Evolutionary conservation across 2,329 filamentous ascomycete species (phyloP).

Genomic region (Ceratocystis ficicola): DNA sequence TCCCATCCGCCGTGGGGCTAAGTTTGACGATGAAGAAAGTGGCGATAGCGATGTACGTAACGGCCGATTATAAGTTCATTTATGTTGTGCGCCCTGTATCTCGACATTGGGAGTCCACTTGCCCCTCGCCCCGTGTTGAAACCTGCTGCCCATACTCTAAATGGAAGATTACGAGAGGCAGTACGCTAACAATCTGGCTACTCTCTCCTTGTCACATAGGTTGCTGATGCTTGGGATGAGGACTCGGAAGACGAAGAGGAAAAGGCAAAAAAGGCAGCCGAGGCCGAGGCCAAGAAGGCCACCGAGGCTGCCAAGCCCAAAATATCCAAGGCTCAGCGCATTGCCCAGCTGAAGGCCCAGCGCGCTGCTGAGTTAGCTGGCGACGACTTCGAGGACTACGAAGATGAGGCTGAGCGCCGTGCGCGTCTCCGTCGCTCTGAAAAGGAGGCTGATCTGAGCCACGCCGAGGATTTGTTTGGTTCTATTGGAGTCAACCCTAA

Average conservation of each 20-base stretch:
- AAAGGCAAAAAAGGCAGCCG: constrained; percentile 84
- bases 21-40: constrained; percentile 88
- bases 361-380: constrained; percentile 43
- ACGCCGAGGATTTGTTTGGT: constrained; percentile 85
- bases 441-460: constrained; percentile 75
- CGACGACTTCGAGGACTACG: constrained; percentile 44
- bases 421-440: constrained; percentile 67
- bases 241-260: constrained; percentile 74
- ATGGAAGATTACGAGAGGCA: neutral
- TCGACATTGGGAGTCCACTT: neutral
- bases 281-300: constrained; percentile 78
- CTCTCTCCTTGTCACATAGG: constrained; percentile 38
- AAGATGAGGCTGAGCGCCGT: constrained; percentile 59
- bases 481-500: constrained; percentile 53
- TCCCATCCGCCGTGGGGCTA: constrained; percentile 34
- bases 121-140: neutral
- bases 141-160: neutral
- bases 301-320: constrained; percentile 86
- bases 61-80: neutral
- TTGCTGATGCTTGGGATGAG: constrained; percentile 93
- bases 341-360: constrained; percentile 62
- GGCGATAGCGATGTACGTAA: constrained; percentile 61
- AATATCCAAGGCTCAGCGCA: constrained; percentile 72
- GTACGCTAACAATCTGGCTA: neutral
- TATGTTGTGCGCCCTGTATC: neutral